These are phyloP conservation scores for Ogataea methanolica DNA, from an alignment of 805 yeast genomes.

Conservation along the genomic window DNA sequence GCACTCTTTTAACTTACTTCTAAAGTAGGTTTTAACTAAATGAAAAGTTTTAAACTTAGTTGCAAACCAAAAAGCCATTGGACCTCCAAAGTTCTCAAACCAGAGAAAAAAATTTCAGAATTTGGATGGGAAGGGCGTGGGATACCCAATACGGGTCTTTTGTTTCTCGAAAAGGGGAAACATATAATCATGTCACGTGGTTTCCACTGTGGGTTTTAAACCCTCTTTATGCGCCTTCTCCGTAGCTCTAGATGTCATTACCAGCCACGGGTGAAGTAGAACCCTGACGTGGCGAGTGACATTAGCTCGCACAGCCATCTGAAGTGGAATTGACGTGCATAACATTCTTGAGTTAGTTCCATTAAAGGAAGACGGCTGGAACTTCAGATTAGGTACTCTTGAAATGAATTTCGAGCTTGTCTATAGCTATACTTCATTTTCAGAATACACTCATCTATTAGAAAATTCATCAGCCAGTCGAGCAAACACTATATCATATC, in stretches of 20 bases:
- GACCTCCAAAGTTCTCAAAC: neutral
- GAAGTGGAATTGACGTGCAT: no score
- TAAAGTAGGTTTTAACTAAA: neutral
- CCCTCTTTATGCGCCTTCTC: neutral
- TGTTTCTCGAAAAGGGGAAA: no score
- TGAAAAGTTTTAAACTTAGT: neutral
- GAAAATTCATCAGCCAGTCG: neutral
- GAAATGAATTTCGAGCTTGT: neutral
- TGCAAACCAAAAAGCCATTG: neutral
- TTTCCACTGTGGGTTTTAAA: neutral
- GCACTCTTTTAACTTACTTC: no score
- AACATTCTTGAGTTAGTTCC: neutral
- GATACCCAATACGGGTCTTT: no score
- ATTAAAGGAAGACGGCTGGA: neutral
- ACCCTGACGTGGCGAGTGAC: neutral
- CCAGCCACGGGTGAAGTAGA: neutral
- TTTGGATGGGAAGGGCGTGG: neutral
- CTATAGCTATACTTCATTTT: neutral
- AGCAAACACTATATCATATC: neutral
- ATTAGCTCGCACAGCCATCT: no score
- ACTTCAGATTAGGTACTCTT: neutral
- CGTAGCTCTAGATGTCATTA: neutral
- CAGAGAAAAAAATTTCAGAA: neutral
- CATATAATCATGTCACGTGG: neutral
- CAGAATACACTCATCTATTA: neutral